Evolutionary conservation across 140 eudicot species (phyloP), one percentile per base, ranked within the genome.

Genomic region (Oenanthe javanica): DNA sequence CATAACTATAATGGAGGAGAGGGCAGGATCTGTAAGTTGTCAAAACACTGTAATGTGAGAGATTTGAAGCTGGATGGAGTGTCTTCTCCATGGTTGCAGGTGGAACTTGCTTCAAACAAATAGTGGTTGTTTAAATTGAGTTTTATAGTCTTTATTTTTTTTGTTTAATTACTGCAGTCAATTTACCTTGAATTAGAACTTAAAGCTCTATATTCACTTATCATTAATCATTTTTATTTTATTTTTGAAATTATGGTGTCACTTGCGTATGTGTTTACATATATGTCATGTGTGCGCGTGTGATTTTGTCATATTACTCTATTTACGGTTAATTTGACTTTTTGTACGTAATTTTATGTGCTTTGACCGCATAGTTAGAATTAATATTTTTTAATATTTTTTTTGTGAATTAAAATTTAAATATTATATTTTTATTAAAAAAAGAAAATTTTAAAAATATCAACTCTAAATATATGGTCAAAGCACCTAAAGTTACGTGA

Each of bases 11-110:
- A 74, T 23, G 55, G 77, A 64, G 74, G 61, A 86, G 64, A 80
- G 69, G n/a, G 77, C 40, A 49, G 46, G 97, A 87, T 46, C 89
- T 92, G 84, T 94, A 94, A 86, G 97, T 89, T 67, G 96, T 89
- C 52, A 92, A 96, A 83, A 90, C 42, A 46, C 84, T 77, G 82
- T 89, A 84, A 90, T 87, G 82, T 55, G 88, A 81, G 95, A 88
- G 43, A 92, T 89, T 83, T 79, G 89, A 52, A 84, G 93, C 79
- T 96, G 91, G 76, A 71, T 89, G 52, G 89, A 90, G 47, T 96
- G 86, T n/a, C 91, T 88, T 89, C 96, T 71, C 89, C 91, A 57
- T 94, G 98, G 98, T 87, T 94, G 87, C 98, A 90, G 63, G 97
- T 94, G 75, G 98, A 96, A 31, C 79, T 94, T 89, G 90, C 89